Evolutionary conservation across 164 flowering plant genomes (phyloP).

Genomic region (Chimonanthus salicifolius): DNA sequence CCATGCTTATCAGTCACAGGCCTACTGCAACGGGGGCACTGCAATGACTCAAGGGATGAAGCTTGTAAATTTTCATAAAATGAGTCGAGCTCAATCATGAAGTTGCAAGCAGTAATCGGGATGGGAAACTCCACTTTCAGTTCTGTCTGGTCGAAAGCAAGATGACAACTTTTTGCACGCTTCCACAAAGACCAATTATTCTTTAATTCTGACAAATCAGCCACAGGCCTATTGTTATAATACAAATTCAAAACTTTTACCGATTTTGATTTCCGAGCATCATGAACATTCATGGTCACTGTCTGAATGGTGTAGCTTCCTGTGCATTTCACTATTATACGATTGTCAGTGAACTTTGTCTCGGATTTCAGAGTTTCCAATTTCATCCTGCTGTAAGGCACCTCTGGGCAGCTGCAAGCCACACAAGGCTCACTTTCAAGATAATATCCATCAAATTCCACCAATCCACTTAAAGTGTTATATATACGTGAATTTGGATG

Average conservation of each 20-base stretch:
- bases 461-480: conserved; percentile 83
- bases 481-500: conserved; percentile 98
- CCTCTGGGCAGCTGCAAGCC: conserved; percentile 98
- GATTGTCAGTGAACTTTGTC: conserved; percentile 95
- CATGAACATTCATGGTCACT: conserved; percentile 99
- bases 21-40: conserved; percentile 98
- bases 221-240: conserved; percentile 94
- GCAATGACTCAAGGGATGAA: conserved; percentile 90
- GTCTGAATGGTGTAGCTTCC: conserved; percentile 97
- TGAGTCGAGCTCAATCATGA: conserved; percentile 98
- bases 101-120: conserved; percentile 97
- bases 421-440: conserved; percentile 99
- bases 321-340: conserved; percentile 98
- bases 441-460: conserved; percentile 99
- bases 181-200: conserved; percentile 99
- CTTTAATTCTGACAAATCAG: conserved; percentile 95
- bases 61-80: conserved; percentile 99
- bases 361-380: conserved; percentile 95
- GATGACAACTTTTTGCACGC: conserved; percentile 96
- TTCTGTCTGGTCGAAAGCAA: conserved; percentile 94
- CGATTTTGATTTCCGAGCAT: conserved; percentile 95
- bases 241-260: conserved; percentile 93
- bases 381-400: conserved; percentile 93
- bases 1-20: conserved; percentile 98
- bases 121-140: conserved; percentile 94